Percentiles rank a stretch among this genome's conserved stretches.
These are phyloP conservation scores for Saccharomycodes ludwigii DNA, from an alignment of 805 yeast species.

Conservation along the genomic window DNA sequence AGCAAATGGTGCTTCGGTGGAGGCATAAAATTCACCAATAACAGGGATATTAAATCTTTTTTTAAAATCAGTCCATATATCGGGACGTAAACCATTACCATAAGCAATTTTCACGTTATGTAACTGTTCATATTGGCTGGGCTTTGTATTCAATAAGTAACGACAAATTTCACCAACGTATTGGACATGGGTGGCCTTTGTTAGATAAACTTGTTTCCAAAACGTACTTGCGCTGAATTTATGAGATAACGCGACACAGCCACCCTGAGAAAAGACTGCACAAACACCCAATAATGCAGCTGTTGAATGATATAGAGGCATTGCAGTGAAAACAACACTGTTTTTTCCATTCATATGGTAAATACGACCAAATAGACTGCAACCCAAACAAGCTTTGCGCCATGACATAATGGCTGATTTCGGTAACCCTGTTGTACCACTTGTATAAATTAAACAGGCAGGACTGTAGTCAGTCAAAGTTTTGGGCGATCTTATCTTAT, in stretches of 20 bases:
- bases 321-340: conserved; percentile 68
- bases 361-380: conserved; percentile 56
- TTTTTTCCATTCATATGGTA: conserved; percentile 37
- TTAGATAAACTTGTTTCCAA: conserved; percentile 76
- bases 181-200: conserved; percentile 70
- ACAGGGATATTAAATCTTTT: conserved; percentile 59
- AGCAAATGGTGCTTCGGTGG: conserved; percentile 87
- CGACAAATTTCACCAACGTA: conserved; percentile 95
- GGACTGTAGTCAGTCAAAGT: conserved; percentile 46
- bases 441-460: conserved; percentile 70
- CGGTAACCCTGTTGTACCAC: conserved; percentile 93
- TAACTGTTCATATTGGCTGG: conserved; percentile 48
- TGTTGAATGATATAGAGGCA: conserved; percentile 94
- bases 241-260: conserved; percentile 62
- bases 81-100: conserved; percentile 86
- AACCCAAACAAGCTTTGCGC: conserved; percentile 70
- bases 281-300: conserved; percentile 80
- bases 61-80: conserved; percentile 78
- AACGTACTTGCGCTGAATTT: conserved; percentile 75
- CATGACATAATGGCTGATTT: conserved; percentile 89
- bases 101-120: conserved; percentile 61
- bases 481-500: conserved; percentile 41
- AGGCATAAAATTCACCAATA: conserved; percentile 86
- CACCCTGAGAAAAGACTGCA: conserved; percentile 57
- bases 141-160: conserved; percentile 56